Evolutionary conservation across 2,329 filamentous ascomycete species (phyloP), one percentile per base, ranked within the genome.

Genomic region (Knufia fluminis): DNA sequence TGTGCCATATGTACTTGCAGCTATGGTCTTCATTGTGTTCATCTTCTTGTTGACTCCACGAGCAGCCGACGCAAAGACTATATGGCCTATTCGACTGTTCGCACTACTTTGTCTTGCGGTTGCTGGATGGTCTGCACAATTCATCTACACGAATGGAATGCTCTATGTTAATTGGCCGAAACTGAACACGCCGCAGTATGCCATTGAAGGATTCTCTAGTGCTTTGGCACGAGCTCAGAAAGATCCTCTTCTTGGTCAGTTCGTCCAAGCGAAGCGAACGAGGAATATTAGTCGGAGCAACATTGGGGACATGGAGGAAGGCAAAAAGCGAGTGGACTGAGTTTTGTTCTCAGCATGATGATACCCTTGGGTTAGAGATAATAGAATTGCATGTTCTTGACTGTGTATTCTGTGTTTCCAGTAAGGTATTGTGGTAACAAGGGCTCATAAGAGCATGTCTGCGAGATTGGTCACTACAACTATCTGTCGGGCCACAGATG

Each of bases 81-180:
- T 88, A n/a, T 80, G 91, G 71, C 86, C 91, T 1, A 70, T 95
- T 62, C 78, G 90, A 10, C 58, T 96, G 3, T 90, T 97, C 59
- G 79, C 91, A 46, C 62, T 96, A 16, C 76, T 94, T 61, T 96
- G 85, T 77, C 68, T 85, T 2, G 68, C 75, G 1, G 75, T 92
- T 23, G 82, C 80, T 3, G 78, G 68, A 12, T 94, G 86, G 77
- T 81, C 78, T 54, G 71, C 80, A 42, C 78, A 79, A 55, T 98
- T 98, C 64, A 82, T 98, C 59, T 75, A 81, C 61, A 77, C 70
- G 42, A 86, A 96, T 63, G 92, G 92, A 52, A 90, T 94, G 75
- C 81, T 98, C 60, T 98, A 92, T 62, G 92, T 97, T 58, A 97
- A 96, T 70, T 98, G 94, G 92, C 92, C 92, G 8, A 96, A 94